phyloP scores from a whole-genome alignment of 2,329 filamentous ascomycete genomes.

The Cladosporium sphaerospermum region DNA sequence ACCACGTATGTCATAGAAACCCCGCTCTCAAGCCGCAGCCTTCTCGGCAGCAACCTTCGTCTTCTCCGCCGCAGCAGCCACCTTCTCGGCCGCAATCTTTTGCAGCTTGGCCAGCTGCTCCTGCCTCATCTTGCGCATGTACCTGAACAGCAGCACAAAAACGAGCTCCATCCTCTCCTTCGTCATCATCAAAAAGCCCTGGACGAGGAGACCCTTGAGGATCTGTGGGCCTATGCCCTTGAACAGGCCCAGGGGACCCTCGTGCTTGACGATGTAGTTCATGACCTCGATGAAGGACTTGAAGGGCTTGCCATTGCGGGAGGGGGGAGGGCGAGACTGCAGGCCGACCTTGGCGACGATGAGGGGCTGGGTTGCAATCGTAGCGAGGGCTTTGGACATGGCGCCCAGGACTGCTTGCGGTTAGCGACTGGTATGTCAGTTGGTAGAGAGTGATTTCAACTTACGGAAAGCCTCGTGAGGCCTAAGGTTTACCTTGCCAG shows the following conservation, averaged over 20 bases:
- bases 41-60: constrained; percentile 20
- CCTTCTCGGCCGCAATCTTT: constrained; percentile 52
- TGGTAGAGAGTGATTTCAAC: constrained; percentile 33
- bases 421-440: too few relatives aligned
- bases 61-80: constrained; percentile 38
- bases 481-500: constrained; percentile 66
- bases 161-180: constrained; percentile 91
- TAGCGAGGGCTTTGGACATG: constrained; percentile 86
- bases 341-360: constrained; percentile 97
- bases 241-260: constrained; percentile 78
- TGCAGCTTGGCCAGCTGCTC: constrained; percentile 64
- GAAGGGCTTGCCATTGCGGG: constrained; percentile 82
- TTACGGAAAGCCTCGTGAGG: constrained; percentile 87
- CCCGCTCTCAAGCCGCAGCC: background rate
- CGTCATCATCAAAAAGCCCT: constrained; percentile 97
- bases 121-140: constrained; percentile 64
- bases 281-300: constrained; percentile 92
- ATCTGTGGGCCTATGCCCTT: constrained; percentile 96
- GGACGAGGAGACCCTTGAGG: constrained; percentile 84
- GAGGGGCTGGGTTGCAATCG: constrained; percentile 84
- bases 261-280: constrained; percentile 84
- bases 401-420: constrained; percentile 65
- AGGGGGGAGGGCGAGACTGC: constrained; percentile 83
- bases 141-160: constrained; percentile 81
- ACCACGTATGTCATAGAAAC: background rate